Evolutionary conservation across 768 basidiomycete genomes (phyloP).

Genomic region (Russula virescens): DNA sequence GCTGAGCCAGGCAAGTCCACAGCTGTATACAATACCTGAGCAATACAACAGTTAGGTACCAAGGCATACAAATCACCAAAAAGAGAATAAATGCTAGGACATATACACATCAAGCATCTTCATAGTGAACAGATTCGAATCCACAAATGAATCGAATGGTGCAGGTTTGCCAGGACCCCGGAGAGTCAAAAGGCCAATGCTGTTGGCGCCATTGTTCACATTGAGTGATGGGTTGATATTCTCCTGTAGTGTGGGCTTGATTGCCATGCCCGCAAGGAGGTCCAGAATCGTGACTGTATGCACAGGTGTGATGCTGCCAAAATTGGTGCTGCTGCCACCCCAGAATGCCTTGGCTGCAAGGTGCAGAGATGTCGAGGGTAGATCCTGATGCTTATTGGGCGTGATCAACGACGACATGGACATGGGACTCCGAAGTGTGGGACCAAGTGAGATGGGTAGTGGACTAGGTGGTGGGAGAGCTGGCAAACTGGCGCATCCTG

Average conservation of each 20-base stretch:
- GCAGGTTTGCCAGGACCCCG: slow-evolving; percentile 33
- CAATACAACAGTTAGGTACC: background rate
- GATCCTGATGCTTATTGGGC: slow-evolving; percentile 73
- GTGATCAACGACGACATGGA: slow-evolving; percentile 36
- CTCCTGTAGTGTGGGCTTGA: slow-evolving; percentile 47
- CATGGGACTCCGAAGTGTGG: slow-evolving; percentile 25
- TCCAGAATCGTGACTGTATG: slow-evolving; percentile 82
- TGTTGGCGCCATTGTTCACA: slow-evolving; percentile 28
- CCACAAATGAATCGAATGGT: slow-evolving; percentile 73
- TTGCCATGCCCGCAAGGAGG: slow-evolving; percentile 23
- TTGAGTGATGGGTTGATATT: slow-evolving; percentile 78
- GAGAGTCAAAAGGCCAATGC: slow-evolving; percentile 32
- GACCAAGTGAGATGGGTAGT: slow-evolving; percentile 27
- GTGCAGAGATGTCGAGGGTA: slow-evolving; percentile 53
- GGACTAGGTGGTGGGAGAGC: slow-evolving; percentile 44
- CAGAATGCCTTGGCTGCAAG: slow-evolving; percentile 61
- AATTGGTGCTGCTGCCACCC: slow-evolving; percentile 56
- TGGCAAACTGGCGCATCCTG: slow-evolving; percentile 38
- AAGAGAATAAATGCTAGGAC: slow-evolving; percentile 6
- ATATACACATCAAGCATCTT: slow-evolving; percentile 78
- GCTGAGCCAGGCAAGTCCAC: slow-evolving; percentile 85
- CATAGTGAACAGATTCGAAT: slow-evolving; percentile 79
- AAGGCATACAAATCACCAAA: background rate
- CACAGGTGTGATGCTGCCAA: slow-evolving; percentile 73
- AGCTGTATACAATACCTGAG: slow-evolving; percentile 79